Evolutionary conservation across 257 asterid genomes (phyloP), one percentile per base, ranked within the genome.

Genomic region (Galeopsis tetrahit): DNA sequence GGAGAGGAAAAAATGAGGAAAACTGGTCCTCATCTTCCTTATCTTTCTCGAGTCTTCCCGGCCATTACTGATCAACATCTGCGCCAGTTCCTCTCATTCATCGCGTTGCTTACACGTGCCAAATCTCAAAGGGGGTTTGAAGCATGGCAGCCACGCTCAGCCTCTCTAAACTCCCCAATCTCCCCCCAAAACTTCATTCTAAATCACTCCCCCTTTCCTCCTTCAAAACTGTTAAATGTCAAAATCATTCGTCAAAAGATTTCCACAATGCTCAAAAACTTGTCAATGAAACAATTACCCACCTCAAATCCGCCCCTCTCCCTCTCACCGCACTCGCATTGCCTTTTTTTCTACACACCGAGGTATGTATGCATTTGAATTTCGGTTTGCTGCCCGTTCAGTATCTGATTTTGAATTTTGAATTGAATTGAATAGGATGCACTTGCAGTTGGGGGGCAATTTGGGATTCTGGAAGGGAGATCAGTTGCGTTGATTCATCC

Each of bases 401-500:
- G 15, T 38, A 56, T 14, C 9, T 2, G 9, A 1, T 10, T 8
- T 7, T 1, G 1, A 6, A 17, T 48, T 51, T 42, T 65, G 44
- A 36, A 46, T 15, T 42, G 5, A 17, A 60, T n/a, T 32, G 43
- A 61, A 51, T 51, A 90, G 97, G 95, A 91, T 76, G 97, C 96
- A 11, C 0, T 84, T 69, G 99, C 97, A 4, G 95, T 63, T 35
- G 96, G 88, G 21, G 99, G 99, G 60, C 84, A 94, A 40, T 86
- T 82, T 69, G 97, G 99, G 77, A 86, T 94, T 35, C 82, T 94
- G 40, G 99, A 94, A 76, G 97, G 99, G 62, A 84, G 97, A 72
- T 81, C 90, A 4, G 75, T 83, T 60, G 89, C 99, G 17, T 75
- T 94, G 72, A 70, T 94, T 51, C 97, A 94, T 79, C 99, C 99